phyloP scores from a whole-genome alignment of 2,329 filamentous ascomycete genomes.

The Alternaria postmessia region DNA sequence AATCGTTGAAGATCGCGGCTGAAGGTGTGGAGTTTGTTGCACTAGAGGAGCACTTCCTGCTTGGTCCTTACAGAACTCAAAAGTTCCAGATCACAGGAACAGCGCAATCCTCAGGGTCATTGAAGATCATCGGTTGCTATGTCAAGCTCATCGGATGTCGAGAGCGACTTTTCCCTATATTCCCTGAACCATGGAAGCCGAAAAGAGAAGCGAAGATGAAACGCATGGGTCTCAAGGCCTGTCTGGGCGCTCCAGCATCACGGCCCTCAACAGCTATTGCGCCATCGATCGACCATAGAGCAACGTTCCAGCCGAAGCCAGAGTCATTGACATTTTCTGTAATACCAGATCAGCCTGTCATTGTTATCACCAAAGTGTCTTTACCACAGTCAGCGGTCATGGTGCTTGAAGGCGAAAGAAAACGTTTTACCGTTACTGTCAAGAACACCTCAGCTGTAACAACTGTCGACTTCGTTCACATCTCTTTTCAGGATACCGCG shows the following conservation, averaged over 20 bases:
- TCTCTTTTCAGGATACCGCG: constrained; percentile 90
- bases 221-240: constrained; percentile 67
- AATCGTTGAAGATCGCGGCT: constrained; percentile 77
- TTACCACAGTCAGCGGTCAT: constrained; percentile 86
- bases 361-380: constrained; percentile 78
- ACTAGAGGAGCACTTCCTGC: constrained; percentile 67
- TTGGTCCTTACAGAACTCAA: constrained; percentile 86
- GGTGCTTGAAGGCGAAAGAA: constrained; percentile 89
- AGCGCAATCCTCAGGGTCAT: constrained; percentile 70
- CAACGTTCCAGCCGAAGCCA: constrained; percentile 41
- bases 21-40: constrained; percentile 78
- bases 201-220: constrained; percentile 78
- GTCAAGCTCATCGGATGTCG: constrained; percentile 84
- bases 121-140: constrained; percentile 79
- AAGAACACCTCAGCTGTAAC: constrained; percentile 76
- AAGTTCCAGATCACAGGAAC: constrained; percentile 75
- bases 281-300: constrained; percentile 31
- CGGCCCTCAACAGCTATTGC: constrained; percentile 48
- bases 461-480: constrained; percentile 81
- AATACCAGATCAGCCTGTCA: constrained; percentile 78
- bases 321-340: constrained; percentile 71
- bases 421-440: constrained; percentile 78
- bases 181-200: constrained; percentile 77
- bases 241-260: constrained; percentile 59
- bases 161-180: constrained; percentile 84